Evolutionary conservation across 2,329 filamentous ascomycete genomes (phyloP).

Genomic region (Fusarium keratoplasticum): DNA sequence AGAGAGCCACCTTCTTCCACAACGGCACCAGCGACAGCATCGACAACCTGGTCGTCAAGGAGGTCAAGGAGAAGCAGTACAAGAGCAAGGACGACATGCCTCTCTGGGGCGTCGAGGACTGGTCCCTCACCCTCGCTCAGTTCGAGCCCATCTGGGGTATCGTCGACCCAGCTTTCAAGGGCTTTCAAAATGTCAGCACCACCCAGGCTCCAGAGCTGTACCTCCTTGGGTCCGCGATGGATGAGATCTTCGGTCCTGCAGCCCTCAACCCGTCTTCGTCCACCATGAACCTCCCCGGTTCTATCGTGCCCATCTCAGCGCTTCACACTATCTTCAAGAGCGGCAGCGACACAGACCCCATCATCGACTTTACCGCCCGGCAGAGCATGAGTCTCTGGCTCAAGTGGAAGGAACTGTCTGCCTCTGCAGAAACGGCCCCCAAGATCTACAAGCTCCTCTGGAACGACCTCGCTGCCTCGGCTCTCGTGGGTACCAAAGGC

Average conservation of each 20-base stretch:
- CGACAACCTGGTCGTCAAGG: slow-evolving; percentile 47
- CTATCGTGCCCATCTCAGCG: slow-evolving; percentile 21
- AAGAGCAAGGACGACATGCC: slow-evolving; percentile 44
- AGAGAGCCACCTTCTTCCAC: slow-evolving; percentile 56
- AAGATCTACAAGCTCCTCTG: slow-evolving; percentile 27
- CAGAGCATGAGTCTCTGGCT: slow-evolving; percentile 33
- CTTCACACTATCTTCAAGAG: slow-evolving; percentile 17
- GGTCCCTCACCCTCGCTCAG: slow-evolving; percentile 10
- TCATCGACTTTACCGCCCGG: slow-evolving; percentile 18
- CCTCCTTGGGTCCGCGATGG: slow-evolving; percentile 9
- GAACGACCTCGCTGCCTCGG: slow-evolving; percentile 37
- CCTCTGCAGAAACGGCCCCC: slow-evolving; percentile 12
- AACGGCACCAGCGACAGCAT: slow-evolving; percentile 54
- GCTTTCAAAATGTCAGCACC: slow-evolving; percentile 29
- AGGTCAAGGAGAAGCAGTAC: slow-evolving; percentile 53
- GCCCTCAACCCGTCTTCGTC: neutral
- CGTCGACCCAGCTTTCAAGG: slow-evolving; percentile 27
- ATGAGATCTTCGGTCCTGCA: neutral
- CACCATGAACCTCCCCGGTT: slow-evolving; percentile 26
- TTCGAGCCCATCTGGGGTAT: slow-evolving; percentile 40
- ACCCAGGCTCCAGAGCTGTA: slow-evolving; percentile 24
- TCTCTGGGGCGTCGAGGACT: slow-evolving; percentile 50
- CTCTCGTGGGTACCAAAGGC: slow-evolving; percentile 37
- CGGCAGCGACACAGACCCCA: neutral
- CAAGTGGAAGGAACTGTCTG: slow-evolving; percentile 28